Evolutionary conservation across 1,284 basidiomycete species (phyloP).

Genomic region (Cutaneotrichosporon mucoides): DNA sequence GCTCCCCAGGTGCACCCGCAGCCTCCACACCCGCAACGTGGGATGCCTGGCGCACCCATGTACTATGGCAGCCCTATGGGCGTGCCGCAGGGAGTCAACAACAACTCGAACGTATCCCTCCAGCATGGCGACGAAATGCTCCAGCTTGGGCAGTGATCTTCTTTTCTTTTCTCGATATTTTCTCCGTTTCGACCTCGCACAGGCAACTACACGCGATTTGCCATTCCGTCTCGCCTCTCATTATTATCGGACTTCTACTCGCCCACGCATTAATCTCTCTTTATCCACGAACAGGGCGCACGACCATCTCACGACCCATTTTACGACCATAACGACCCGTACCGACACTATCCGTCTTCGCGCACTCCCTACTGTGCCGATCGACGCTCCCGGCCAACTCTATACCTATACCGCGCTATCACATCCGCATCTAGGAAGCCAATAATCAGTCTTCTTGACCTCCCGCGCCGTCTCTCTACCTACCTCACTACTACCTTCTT

Average conservation of each 20-base stretch:
- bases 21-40: not conserved
- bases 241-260: too few relatives aligned
- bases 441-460: not conserved
- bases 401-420: not conserved
- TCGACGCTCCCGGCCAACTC: too few relatives aligned
- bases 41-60: not conserved
- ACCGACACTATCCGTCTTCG: too few relatives aligned
- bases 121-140: conserved; percentile 3
- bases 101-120: not conserved
- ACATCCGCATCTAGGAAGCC: not conserved
- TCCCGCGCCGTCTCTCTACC: too few relatives aligned
- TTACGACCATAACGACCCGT: too few relatives aligned
- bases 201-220: not conserved
- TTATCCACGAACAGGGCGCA: too few relatives aligned
- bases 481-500: too few relatives aligned
- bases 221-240: not conserved
- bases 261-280: too few relatives aligned
- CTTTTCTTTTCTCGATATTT: not conserved
- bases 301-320: too few relatives aligned
- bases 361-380: too few relatives aligned
- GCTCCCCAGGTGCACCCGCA: not conserved
- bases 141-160: not conserved
- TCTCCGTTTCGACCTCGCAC: not conserved
- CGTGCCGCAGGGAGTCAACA: not conserved
- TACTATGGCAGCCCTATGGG: not conserved